Percentiles rank a stretch among this genome's conserved stretches.
Evolutionary conservation across 306 rosid species (phyloP).

Genomic region (Quercus robur): DNA sequence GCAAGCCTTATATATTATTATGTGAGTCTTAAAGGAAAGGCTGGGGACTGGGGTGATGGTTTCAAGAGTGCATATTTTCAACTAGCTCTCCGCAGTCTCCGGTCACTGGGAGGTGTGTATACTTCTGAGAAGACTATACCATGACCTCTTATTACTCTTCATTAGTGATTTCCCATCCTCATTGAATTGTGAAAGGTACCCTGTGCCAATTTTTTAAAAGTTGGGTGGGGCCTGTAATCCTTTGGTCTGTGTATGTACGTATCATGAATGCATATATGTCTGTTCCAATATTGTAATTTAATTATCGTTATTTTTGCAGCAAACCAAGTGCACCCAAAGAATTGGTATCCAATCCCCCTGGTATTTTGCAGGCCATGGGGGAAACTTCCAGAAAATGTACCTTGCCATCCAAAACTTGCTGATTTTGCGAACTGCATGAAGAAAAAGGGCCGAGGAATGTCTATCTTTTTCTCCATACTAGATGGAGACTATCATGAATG

Average conservation of each 20-base stretch:
- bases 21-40: constrained; percentile 95
- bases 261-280: background rate
- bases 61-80: constrained; percentile 99
- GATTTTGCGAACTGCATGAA: constrained; percentile 98
- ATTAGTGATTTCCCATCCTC: constrained; percentile 14
- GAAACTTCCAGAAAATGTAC: constrained; percentile 94
- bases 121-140: background rate
- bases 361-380: constrained; percentile 99
- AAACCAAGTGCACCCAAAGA: constrained; percentile 96
- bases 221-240: background rate
- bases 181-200: constrained; percentile 9
- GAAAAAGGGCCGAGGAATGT: constrained; percentile 99
- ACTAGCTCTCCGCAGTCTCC: constrained; percentile 96
- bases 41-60: constrained; percentile 99
- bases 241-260: background rate
- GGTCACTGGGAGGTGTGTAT: constrained; percentile 89
- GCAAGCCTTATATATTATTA: constrained; percentile 96
- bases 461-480: constrained; percentile 84
- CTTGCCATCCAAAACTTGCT: constrained; percentile 99
- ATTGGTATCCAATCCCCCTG: constrained; percentile 98
- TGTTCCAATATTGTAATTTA: constrained; percentile 14
- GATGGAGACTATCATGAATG: constrained; percentile 96
- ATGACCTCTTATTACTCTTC: background rate
- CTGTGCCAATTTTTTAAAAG: background rate
- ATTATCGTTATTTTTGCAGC: constrained; percentile 50